These are phyloP conservation scores for Rhizopogon vesiculosus DNA, from an alignment of 768 basidiomycete genomes.

Conservation along the genomic window DNA sequence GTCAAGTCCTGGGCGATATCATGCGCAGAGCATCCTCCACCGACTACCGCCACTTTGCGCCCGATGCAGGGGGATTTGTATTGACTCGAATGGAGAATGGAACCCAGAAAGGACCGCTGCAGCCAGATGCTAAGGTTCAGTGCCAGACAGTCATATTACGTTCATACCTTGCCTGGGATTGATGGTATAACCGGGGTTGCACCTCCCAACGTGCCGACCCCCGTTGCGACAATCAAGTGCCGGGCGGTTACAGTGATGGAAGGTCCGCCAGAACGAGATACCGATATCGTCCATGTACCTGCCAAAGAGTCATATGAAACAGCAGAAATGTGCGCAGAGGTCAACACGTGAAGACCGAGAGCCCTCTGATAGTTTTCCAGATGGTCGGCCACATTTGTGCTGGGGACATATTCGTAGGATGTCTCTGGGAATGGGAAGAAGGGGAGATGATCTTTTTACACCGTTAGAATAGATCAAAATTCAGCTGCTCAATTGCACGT, in stretches of 20 bases:
- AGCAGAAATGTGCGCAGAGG: neutral
- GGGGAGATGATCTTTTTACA: constrained; percentile 4
- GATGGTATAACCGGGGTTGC: neutral
- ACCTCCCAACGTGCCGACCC: neutral
- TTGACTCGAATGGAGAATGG: neutral
- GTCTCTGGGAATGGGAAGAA: constrained; percentile 3
- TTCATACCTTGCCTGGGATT: neutral
- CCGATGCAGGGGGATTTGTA: neutral
- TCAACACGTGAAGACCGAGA: constrained; percentile 5
- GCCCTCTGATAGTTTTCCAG: constrained; percentile 5
- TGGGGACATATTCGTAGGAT: neutral
- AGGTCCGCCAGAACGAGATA: neutral
- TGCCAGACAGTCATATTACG: no score
- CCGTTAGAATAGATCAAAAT: neutral
- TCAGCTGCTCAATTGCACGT: neutral
- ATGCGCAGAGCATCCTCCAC: neutral
- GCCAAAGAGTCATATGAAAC: neutral
- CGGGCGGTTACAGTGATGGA: neutral
- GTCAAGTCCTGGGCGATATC: no score
- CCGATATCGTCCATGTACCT: neutral
- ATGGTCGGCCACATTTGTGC: constrained; percentile 5
- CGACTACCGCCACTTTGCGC: constrained; percentile 4
- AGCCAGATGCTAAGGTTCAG: neutral
- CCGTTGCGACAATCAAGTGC: constrained; percentile 3
- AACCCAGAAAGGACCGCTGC: constrained; percentile 1